Base-by-base conservation (phyloP, 306 rosid genomes). In the Hippophae tibetana region DNA sequence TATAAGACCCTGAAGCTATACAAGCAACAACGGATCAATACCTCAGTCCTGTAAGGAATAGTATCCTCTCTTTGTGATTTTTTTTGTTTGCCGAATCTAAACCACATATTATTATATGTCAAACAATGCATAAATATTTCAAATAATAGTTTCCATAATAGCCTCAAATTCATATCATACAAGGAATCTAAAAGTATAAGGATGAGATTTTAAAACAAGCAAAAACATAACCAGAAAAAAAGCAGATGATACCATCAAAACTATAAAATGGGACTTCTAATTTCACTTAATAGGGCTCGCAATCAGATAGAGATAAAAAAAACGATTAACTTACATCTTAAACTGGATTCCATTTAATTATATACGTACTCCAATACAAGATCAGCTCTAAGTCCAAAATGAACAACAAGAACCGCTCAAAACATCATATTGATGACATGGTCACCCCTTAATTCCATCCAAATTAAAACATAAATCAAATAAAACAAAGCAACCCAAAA, bases 371-470 rank as follows among this genome's bases (percentile, higher is more conserved):
- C 42, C 10, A 23, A 55, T 47, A 45, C 11, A 41, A 25, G 3
- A 52, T 26, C 56, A 44, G 47, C 53, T 14, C 26, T 45, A 53
- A 52, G 44, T 44, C 1, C 38, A 31, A 31, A 31, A 31, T 31
- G 38, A 31, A 18, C 23, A 18, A 18, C 23, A 18, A 18, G 23
- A 65, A 60, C 69, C 8, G 42, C 75, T 52, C 64, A 69, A 70
- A 68, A 43, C 42, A 43, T 50, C 48, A 72, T 75, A 60, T 50
- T 57, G 57, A 27, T 26, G 12, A 55, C 45, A 52, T 38, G 61
- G 67, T 72, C 38, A 61, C 52, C 52, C 42, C 27, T 54, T 4
- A 56, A 57, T 58, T 56, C 11, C 73, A 61, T 31, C 25, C 56
- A 62, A 64, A 74, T 65, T 11, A 47, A 52, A 43, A 56, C 46